These are phyloP conservation scores for Dittrichia graveolens DNA, from an alignment of 129 eudicot species.

Conservation along the genomic window DNA sequence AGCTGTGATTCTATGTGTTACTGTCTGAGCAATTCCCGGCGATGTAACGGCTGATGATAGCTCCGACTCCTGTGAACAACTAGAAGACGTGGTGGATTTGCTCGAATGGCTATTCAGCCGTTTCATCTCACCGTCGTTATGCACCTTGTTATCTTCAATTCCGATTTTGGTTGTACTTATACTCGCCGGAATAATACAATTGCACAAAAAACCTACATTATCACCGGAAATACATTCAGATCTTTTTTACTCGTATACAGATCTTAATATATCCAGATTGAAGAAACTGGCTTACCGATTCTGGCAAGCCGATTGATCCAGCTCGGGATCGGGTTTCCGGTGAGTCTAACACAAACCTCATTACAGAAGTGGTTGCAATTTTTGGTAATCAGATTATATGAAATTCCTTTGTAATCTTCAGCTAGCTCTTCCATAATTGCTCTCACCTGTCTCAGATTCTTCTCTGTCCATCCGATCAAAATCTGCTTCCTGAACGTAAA, in stretches of 20 bases:
- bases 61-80: constrained; percentile 39
- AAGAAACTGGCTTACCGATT: constrained; percentile 52
- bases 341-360: constrained; percentile 68
- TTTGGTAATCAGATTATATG: constrained; percentile 77
- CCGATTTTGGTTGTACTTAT: constrained; percentile 64
- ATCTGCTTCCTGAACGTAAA: constrained; percentile 73
- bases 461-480: constrained; percentile 75
- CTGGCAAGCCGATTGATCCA: constrained; percentile 95
- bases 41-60: constrained; percentile 38
- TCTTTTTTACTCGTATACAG: neutral
- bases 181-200: constrained; percentile 74
- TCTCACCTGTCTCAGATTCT: constrained; percentile 53
- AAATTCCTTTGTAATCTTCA: constrained; percentile 67
- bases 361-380: constrained; percentile 94
- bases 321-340: constrained; percentile 70
- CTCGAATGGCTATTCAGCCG: constrained; percentile 41
- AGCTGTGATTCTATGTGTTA: constrained; percentile 27
- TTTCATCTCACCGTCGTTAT: constrained; percentile 55
- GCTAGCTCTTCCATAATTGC: constrained; percentile 69
- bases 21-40: constrained; percentile 25
- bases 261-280: neutral
- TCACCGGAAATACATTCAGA: constrained; percentile 17
- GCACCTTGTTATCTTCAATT: constrained; percentile 53
- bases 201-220: constrained; percentile 62
- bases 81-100: constrained; percentile 43